Percentiles rank a stretch among this genome's conserved stretches.
These are phyloP conservation scores for Tuber umbilicatum DNA, from an alignment of 495 filamentous ascomycete genomes.

Conservation along the genomic window DNA sequence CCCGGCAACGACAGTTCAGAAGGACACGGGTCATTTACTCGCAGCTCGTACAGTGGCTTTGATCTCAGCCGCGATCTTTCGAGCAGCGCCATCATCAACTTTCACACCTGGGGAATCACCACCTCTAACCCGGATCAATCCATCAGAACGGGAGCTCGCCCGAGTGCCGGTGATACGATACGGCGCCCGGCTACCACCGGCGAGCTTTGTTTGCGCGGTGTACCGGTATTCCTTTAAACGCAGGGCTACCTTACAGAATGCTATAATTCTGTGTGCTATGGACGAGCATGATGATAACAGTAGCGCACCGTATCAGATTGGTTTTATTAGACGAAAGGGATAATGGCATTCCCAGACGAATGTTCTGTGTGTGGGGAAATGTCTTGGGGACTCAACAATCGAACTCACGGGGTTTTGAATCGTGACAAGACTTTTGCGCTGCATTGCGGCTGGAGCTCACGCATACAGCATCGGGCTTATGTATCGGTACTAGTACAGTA, in stretches of 20 bases:
- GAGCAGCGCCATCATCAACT: background rate
- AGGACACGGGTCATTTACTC: background rate
- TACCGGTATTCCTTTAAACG: background rate
- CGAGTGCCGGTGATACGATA: background rate
- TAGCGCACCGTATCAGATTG: background rate
- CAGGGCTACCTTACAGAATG: background rate
- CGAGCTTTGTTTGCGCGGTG: background rate
- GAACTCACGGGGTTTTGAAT: background rate
- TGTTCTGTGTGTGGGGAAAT: background rate
- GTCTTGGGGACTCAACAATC: background rate
- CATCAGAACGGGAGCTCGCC: background rate
- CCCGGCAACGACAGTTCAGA: background rate
- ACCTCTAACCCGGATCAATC: background rate
- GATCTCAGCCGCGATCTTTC: background rate
- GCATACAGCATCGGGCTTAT: background rate
- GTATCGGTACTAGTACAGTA: background rate
- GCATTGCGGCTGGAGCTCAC: background rate
- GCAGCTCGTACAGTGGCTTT: background rate
- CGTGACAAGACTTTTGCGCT: background rate
- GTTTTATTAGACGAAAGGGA: background rate
- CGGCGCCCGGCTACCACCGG: background rate
- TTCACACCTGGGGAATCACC: background rate
- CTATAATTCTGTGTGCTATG: background rate
- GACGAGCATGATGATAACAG: background rate
- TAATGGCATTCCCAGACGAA: background rate